Evolutionary conservation across 75 land plant species (phyloP).

Genomic region (Picea sitchensis): DNA sequence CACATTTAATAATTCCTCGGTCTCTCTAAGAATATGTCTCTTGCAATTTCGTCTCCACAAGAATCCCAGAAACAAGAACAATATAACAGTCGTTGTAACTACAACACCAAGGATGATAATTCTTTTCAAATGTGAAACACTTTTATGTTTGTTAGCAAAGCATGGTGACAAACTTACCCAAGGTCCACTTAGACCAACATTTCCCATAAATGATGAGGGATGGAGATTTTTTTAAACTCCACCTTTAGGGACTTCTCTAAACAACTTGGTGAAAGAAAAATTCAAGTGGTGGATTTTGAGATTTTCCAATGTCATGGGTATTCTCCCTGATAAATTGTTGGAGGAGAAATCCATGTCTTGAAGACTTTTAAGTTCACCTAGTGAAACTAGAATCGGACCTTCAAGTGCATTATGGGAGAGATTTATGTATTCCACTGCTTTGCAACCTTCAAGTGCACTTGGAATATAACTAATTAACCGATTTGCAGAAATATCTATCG

Average conservation of each 20-base stretch:
- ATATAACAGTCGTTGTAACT: neutral
- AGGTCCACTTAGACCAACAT: conserved; percentile 51
- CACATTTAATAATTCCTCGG: too few relatives aligned
- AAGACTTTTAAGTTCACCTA: neutral
- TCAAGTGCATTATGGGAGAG: conserved; percentile 43
- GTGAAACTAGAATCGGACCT: conserved; percentile 38
- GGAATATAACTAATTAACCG: conserved; percentile 60
- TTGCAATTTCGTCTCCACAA: too few relatives aligned
- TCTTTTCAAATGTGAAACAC: conserved; percentile 6
- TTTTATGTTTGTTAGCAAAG: neutral
- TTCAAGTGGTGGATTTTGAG: conserved; percentile 38
- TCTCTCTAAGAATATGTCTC: too few relatives aligned
- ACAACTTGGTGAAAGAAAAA: conserved; percentile 52
- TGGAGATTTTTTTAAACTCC: conserved; percentile 32
- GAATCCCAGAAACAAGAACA: too few relatives aligned
- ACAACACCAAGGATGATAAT: conserved; percentile 3
- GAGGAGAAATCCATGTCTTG: neutral
- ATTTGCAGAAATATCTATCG: conserved; percentile 61
- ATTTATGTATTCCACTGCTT: conserved; percentile 41
- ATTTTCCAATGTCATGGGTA: conserved; percentile 5
- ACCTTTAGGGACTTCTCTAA: conserved; percentile 37
- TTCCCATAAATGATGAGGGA: conserved; percentile 31
- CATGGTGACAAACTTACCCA: conserved; percentile 19
- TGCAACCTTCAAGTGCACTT: conserved; percentile 28
- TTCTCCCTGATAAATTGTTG: neutral